phyloP scores from a whole-genome alignment of 169 alveolate species.

The Cryptosporidium tyzzeri region DNA sequence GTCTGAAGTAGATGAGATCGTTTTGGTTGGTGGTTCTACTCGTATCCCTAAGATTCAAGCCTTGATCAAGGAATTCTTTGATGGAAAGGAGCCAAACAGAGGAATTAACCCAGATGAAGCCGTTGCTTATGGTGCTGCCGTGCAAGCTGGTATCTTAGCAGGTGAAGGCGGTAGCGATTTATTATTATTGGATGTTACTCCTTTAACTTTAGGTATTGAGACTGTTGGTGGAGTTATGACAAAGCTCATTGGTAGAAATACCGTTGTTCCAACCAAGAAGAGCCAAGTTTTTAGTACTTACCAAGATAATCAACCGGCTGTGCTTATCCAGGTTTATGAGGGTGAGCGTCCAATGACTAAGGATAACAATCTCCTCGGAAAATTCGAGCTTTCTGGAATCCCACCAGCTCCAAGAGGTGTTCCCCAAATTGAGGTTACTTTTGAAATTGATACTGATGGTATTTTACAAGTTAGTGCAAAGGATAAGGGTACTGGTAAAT shows the following conservation, averaged over 20 bases:
- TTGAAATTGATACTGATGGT: conserved; percentile 97
- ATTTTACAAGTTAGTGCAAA: conserved; percentile 94
- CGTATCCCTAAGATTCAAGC: conserved; percentile 94
- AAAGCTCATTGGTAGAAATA: conserved; percentile 92
- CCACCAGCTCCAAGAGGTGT: conserved; percentile 97
- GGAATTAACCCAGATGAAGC: conserved; percentile 96
- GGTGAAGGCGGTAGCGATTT: conserved; percentile 92
- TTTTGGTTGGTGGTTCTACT: conserved; percentile 96
- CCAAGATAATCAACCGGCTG: conserved; percentile 95
- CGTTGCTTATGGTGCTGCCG: conserved; percentile 97
- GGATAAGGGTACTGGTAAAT: conserved; percentile 95
- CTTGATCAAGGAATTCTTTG: conserved; percentile 92
- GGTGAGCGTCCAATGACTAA: conserved; percentile 98
- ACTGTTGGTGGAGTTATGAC: conserved; percentile 98
- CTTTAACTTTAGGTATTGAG: conserved; percentile 96
- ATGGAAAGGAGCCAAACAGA: conserved; percentile 92
- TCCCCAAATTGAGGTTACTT: conserved; percentile 96
- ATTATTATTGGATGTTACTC: conserved; percentile 94
- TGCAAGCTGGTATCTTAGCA: conserved; percentile 94
- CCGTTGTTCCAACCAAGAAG: conserved; percentile 96
- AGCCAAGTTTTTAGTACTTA: conserved; percentile 95
- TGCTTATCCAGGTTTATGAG: conserved; percentile 93
- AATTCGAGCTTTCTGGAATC: conserved; percentile 95
- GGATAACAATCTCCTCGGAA: conserved; percentile 95
- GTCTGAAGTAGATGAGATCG: conserved; percentile 95